These are phyloP conservation scores for Mucor sp. DNA, from an alignment of 371 early-diverging fungal genomes.

Conservation along the genomic window DNA sequence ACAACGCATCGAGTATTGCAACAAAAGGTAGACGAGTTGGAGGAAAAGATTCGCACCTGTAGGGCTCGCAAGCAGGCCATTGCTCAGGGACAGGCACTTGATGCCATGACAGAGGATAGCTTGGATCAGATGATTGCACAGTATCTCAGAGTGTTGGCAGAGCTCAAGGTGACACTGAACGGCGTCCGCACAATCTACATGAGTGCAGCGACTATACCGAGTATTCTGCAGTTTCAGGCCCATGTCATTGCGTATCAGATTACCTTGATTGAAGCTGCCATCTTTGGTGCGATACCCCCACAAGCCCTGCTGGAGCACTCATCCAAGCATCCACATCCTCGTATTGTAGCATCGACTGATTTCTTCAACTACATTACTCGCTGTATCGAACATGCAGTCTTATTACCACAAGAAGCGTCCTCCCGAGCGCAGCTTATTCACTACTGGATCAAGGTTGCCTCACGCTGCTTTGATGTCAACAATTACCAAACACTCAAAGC, in stretches of 20 bases:
- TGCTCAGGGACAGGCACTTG: neutral
- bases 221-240: constrained; percentile 66
- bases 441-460: constrained; percentile 78
- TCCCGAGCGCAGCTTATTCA: constrained; percentile 68
- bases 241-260: constrained; percentile 75
- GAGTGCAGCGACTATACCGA: constrained; percentile 61
- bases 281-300: constrained; percentile 72
- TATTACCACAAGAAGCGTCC: constrained; percentile 63
- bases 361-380: constrained; percentile 85
- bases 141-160: constrained; percentile 45
- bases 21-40: constrained; percentile 39
- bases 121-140: constrained; percentile 51
- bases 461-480: constrained; percentile 63
- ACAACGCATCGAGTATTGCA: constrained; percentile 56
- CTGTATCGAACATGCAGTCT: constrained; percentile 71
- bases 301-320: constrained; percentile 68
- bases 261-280: constrained; percentile 71
- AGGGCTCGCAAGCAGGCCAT: constrained; percentile 29
- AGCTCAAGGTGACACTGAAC: constrained; percentile 53
- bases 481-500: constrained; percentile 81
- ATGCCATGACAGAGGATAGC: constrained; percentile 34
- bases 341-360: constrained; percentile 75
- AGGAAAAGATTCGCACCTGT: constrained; percentile 33
- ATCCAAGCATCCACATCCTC: constrained; percentile 66
- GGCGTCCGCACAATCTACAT: constrained; percentile 60